Conservation (phyloP, 2,329 filamentous ascomycete species). For the Neopestalotiopsis rosae region DNA sequence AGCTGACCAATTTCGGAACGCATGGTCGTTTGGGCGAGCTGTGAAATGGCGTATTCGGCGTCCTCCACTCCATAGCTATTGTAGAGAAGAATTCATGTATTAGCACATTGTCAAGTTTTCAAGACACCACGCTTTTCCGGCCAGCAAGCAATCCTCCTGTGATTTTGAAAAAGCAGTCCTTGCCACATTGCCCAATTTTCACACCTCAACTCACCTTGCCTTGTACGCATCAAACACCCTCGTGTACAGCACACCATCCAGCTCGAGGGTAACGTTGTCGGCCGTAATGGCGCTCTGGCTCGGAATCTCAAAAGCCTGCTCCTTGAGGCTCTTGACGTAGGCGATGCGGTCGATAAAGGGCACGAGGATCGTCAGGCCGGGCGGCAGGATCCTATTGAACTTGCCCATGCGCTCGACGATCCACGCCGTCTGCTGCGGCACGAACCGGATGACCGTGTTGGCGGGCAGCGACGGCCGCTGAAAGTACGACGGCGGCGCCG, state of each 20-base stretch:
- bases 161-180: too few relatives aligned
- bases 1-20: constrained; percentile 97
- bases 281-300: constrained; percentile 98
- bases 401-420: constrained; percentile 99
- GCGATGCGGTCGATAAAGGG: constrained; percentile 95
- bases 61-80: constrained; percentile 94
- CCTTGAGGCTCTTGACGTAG: constrained; percentile 97
- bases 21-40: constrained; percentile 98
- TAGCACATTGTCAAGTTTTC: not conserved
- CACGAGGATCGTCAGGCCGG: constrained; percentile 85
- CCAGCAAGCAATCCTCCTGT: too few relatives aligned
- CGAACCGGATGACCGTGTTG: constrained; percentile 94
- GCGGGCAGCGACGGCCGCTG: constrained; percentile 77
- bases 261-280: constrained; percentile 95
- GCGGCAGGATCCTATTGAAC: constrained; percentile 91
- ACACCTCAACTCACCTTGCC: constrained; percentile 69
- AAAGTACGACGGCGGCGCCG: constrained; percentile 77
- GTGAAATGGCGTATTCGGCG: constrained; percentile 97
- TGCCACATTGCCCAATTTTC: too few relatives aligned
- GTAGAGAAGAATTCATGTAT: not conserved
- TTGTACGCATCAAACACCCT: constrained; percentile 98
- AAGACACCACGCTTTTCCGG: not conserved
- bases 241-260: constrained; percentile 95
- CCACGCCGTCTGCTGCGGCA: constrained; percentile 99
- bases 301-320: constrained; percentile 94